Base-by-base conservation (phyloP, 768 basidiomycete genomes). In the Suillus lakei region DNA sequence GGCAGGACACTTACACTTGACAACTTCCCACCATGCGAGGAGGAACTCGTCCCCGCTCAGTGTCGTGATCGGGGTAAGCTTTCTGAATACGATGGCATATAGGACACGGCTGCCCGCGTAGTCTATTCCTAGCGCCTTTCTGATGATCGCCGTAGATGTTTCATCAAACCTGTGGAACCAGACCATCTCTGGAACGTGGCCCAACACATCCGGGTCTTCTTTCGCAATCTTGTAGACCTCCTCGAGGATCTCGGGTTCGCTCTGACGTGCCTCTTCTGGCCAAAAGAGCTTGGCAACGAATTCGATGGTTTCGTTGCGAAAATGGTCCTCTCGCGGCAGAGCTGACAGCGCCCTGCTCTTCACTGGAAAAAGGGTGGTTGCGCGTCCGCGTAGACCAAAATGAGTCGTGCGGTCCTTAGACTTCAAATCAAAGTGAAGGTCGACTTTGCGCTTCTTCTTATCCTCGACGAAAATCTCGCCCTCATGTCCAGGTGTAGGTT, bases 141-240 rank as follows among this genome's bases (percentile, higher is more conserved):
- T 18, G 41, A 21, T 43, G 6, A 6, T 43, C 18, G 18, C 16
- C 0, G 41, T 18, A 18, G 41, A 44, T 4, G 21, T 21, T 4
- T 8, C 21, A n/a, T 44, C 43, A 10, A 44, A n/a, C 21, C n/a
- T 21, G 43, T 44, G 3, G 43, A n/a, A 44, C 43, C 21, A n/a
- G 43, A n/a, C 30, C 51, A 53, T 53, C 51, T 61, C 43, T n/a
- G 60, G 60, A 18, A 61, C 28, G 30, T 61, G 60, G 26, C 60
- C 41, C 32, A 13, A 28, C 28, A 16, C 23, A 38, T 28, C 34
- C 2, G 5, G 21, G 13, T 60, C 41, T 2, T 6, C 10, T 7
- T n/a, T 6, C 10, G 60, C 60, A 43, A 61, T 36, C 23, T 41
- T 32, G 18, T 30, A 46, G 2, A 46, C 60, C 18, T 61, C 32